A percentile compares a stretch with the other conserved stretches of the same genome.
phyloP scores from a whole-genome alignment of 2,329 filamentous ascomycete species.

The Colletotrichum liriopes region DNA sequence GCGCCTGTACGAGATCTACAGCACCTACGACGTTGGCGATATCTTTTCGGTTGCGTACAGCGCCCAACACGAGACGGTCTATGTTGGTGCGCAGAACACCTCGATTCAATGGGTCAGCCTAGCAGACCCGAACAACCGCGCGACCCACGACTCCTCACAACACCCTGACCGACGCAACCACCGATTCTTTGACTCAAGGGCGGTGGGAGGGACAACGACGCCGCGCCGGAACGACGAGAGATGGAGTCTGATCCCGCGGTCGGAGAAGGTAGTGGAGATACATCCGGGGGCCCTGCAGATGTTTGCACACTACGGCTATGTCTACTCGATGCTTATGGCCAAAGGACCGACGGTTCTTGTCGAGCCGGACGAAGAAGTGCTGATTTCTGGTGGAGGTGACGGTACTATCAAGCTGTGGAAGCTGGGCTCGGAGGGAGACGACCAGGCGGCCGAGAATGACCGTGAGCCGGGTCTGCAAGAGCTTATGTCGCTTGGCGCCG shows the following conservation, averaged over 20 bases:
- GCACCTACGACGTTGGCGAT: slow-evolving; percentile 93
- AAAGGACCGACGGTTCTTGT: slow-evolving; percentile 78
- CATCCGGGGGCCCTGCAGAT: slow-evolving; percentile 84
- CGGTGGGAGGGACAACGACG: slow-evolving; percentile 85
- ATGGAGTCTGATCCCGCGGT: slow-evolving; percentile 68
- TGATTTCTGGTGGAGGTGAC: slow-evolving; percentile 94
- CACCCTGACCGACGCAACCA: slow-evolving; percentile 86
- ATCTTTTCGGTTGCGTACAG: slow-evolving; percentile 97
- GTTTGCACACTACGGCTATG: slow-evolving; percentile 95
- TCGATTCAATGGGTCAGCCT: slow-evolving; percentile 94
- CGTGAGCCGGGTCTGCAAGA: slow-evolving; percentile 76
- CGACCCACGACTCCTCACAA: slow-evolving; percentile 73
- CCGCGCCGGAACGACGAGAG: slow-evolving; percentile 78
- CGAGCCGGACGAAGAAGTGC: slow-evolving; percentile 81
- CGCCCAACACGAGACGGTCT: slow-evolving; percentile 82
- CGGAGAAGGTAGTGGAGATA: slow-evolving; percentile 80
- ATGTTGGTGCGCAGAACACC: slow-evolving; percentile 94
- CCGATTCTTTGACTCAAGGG: slow-evolving; percentile 92
- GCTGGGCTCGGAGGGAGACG: slow-evolving; percentile 61
- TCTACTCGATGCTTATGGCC: slow-evolving; percentile 95
- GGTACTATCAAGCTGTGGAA: slow-evolving; percentile 96
- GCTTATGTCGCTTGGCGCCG: slow-evolving; percentile 75
- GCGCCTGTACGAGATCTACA: slow-evolving; percentile 91
- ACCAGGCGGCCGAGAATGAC: slow-evolving; percentile 62
- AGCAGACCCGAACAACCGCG: slow-evolving; percentile 73